phyloP scores from a whole-genome alignment of 768 basidiomycete species.

The Mycena sanguinolenta region DNA sequence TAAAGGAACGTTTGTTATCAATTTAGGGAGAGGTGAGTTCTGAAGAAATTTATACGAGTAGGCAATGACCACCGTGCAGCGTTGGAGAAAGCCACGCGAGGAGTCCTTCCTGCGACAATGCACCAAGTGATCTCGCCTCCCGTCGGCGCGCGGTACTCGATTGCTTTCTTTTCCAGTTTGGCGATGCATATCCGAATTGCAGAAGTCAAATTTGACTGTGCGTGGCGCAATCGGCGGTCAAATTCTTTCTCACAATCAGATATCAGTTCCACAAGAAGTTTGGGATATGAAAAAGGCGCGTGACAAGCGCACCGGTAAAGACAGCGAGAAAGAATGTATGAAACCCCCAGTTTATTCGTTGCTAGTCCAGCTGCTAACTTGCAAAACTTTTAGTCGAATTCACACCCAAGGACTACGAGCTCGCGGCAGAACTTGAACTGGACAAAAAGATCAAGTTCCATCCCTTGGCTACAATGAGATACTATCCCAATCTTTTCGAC shows the following conservation, averaged over 20 bases:
- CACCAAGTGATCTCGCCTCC: conserved; percentile 46
- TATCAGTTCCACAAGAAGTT: conserved; percentile 60
- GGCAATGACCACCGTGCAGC: neutral
- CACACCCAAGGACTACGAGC: conserved; percentile 59
- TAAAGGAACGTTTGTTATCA: conserved; percentile 67
- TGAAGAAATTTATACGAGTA: conserved; percentile 36
- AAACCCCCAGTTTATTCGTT: neutral
- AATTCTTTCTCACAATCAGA: neutral
- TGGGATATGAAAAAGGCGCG: conserved; percentile 59
- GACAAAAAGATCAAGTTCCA: conserved; percentile 71
- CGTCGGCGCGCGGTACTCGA: conserved; percentile 63
- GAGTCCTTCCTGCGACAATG: neutral
- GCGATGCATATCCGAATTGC: conserved; percentile 54
- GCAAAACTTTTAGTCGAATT: conserved; percentile 57
- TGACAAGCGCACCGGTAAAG: conserved; percentile 48
- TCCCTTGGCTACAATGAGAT: conserved; percentile 65
- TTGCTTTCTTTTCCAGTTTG: conserved; percentile 72
- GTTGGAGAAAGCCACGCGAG: neutral
- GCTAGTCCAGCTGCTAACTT: neutral
- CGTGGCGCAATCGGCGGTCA: neutral
- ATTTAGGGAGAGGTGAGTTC: conserved; percentile 63
- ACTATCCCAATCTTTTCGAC: conserved; percentile 67
- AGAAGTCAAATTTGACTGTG: conserved; percentile 38
- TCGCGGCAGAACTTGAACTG: conserved; percentile 63
- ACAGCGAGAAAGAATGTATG: conserved; percentile 55